Percentiles rank a stretch among this genome's conserved stretches.
phyloP scores from a whole-genome alignment of 2,329 filamentous ascomycete genomes.

The Talaromyces albobiverticillius region DNA sequence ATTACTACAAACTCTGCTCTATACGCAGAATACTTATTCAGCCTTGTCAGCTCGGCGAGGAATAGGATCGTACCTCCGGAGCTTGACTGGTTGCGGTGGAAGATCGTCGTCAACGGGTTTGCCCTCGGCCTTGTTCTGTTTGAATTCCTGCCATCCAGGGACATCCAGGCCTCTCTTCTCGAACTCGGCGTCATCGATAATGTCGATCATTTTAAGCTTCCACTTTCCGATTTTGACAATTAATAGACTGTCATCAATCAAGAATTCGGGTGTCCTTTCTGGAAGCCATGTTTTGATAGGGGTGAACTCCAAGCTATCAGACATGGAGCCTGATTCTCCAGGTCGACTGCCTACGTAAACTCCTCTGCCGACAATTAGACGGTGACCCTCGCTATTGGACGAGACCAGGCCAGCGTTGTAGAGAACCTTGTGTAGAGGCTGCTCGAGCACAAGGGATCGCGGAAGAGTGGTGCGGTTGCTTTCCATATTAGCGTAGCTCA shows the following conservation, averaged over 20 bases:
- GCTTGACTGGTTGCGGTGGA: too few relatives aligned
- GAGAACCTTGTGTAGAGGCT: constrained; percentile 49
- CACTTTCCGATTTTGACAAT: constrained; percentile 59
- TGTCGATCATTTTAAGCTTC: constrained; percentile 56
- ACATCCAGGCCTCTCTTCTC: constrained; percentile 43
- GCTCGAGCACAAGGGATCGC: constrained; percentile 46
- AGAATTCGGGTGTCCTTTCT: constrained; percentile 45
- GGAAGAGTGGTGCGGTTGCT: constrained; percentile 44
- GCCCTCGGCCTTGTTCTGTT: constrained; percentile 15
- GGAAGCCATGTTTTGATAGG: constrained; percentile 45
- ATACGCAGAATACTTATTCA: too few relatives aligned
- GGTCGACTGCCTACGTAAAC: constrained; percentile 49
- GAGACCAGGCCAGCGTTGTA: constrained; percentile 51
- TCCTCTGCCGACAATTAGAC: constrained; percentile 48
- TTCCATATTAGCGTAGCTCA: constrained; percentile 38
- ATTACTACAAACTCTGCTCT: too few relatives aligned
- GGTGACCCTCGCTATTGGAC: constrained; percentile 52
- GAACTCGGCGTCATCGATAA: constrained; percentile 56
- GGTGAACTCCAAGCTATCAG: constrained; percentile 48
- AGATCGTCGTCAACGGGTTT: too few relatives aligned
- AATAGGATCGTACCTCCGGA: too few relatives aligned
- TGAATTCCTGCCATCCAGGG: constrained; percentile 49
- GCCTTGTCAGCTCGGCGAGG: too few relatives aligned
- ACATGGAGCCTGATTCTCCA: constrained; percentile 40
- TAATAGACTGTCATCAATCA: constrained; percentile 52